Conservation (phyloP, 2,329 filamentous ascomycete species). For the Tolypocladium endophyticum region DNA sequence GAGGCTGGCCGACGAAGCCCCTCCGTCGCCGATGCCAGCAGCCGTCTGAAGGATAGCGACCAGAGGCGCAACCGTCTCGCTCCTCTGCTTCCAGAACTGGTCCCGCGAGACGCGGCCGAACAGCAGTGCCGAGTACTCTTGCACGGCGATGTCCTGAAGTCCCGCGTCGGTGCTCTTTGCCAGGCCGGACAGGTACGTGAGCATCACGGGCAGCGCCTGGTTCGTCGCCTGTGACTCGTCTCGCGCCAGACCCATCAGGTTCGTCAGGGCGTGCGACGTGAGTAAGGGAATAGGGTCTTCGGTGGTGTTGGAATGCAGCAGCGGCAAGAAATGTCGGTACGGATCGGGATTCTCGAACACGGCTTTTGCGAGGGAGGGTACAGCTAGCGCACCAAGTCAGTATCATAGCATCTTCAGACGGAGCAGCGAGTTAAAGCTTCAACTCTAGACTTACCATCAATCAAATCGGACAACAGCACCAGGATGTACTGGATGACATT, state of each 20-base stretch:
- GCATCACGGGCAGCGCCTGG: conserved; percentile 69
- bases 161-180: conserved; percentile 80
- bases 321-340: conserved; percentile 73
- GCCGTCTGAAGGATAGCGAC: conserved; percentile 74
- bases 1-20: conserved; percentile 46
- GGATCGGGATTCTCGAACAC: conserved; percentile 68
- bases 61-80: conserved; percentile 73
- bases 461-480: conserved; percentile 76
- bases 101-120: conserved; percentile 63
- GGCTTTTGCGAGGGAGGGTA: conserved; percentile 66
- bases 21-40: conserved; percentile 59
- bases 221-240: conserved; percentile 56
- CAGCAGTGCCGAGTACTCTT: conserved; percentile 78
- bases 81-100: conserved; percentile 84
- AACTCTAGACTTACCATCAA: conserved; percentile 55
- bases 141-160: conserved; percentile 89
- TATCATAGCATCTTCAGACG: background rate
- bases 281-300: conserved; percentile 82
- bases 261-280: conserved; percentile 76
- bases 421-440: background rate
- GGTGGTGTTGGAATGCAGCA: conserved; percentile 67
- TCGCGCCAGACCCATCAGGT: conserved; percentile 59
- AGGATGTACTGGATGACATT: conserved; percentile 95
- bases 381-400: conserved; percentile 41
- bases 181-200: conserved; percentile 75